Base-by-base conservation (phyloP, 2,329 filamentous ascomycete genomes). In the Exophiala sp. region DNA sequence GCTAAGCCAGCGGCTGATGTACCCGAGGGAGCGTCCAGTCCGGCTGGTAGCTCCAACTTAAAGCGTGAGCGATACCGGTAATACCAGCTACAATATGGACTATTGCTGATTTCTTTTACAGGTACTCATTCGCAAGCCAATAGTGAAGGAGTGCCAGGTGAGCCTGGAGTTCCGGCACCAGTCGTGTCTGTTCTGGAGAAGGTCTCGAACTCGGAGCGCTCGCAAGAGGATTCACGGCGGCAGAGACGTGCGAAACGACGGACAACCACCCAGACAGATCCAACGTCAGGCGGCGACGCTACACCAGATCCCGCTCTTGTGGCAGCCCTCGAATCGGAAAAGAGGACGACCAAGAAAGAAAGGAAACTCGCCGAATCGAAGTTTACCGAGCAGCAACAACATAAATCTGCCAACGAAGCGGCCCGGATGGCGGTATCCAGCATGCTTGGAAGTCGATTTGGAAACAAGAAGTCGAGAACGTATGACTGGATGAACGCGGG, bases 271-370 rank as follows among this genome's bases (percentile, higher is more conserved):
- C 52, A 66, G 73, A 16, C 79, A 14, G 50, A 78, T 51, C 70
- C 77, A 2, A 83, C 80, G 0, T 80, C 83, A 2, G 80, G 79
- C 4, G 73, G 79, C 1, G 75, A 79, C 8, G 69, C 70, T 1
- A 69, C 70, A 7, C 60, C 57, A 10, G 58, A 61, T 19, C 50
- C 50, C 14, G 48, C 39, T 1, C 40, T 54, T 18, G 57, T 68
- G 3, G 57, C 68, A 2, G 65, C 72, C n/a, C 63, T 65, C 35
- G 80, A 83, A 1, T 78, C 82, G 1, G 83, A 85, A 46, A 71
- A 72, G 58, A 91, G 89, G 66, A 76, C 87, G 44, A 86, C 85
- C 3, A 96, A 96, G 75, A 96, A 96, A 70, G 89, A 95, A 66
- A 88, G 84, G 67, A 85, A 83, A 57, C 77, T 85, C 58, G 79